Evolutionary conservation across 2,329 filamentous ascomycete species (phyloP).

Genomic region (Fusarium chuoi): DNA sequence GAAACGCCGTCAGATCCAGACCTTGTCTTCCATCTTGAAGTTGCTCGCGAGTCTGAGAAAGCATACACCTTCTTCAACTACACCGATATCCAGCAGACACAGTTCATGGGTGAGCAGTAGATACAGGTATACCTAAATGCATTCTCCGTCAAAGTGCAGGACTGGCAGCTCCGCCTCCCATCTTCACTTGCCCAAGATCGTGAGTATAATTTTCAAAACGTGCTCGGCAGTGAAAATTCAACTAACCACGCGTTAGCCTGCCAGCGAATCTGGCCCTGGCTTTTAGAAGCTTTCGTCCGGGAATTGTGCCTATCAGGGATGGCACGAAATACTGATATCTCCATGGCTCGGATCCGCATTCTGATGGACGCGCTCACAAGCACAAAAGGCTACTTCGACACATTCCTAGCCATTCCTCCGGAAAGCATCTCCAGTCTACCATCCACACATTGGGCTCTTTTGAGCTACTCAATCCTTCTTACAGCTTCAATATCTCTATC

Average conservation of each 20-base stretch:
- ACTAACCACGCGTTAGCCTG: neutral
- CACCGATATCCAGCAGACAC: neutral
- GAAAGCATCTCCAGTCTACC: neutral
- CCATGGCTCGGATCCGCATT: neutral
- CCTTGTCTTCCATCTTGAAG: neutral
- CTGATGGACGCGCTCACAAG: neutral
- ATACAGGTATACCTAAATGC: neutral
- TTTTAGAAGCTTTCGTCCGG: neutral
- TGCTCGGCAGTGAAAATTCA: neutral
- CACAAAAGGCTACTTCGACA: neutral
- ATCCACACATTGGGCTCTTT: neutral
- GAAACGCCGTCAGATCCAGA: neutral
- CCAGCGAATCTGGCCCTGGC: neutral
- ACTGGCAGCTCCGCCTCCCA: neutral
- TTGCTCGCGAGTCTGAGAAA: neutral
- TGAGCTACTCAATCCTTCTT: neutral
- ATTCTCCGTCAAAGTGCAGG: neutral
- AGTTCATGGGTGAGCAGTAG: neutral
- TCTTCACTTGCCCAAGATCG: neutral
- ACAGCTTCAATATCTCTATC: neutral
- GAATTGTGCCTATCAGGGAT: neutral
- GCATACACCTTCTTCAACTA: neutral
- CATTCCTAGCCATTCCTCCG: neutral
- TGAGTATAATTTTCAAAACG: neutral
- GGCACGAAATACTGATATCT: neutral